Conservation (phyloP, 2,329 filamentous ascomycete genomes). For the Colletotrichum tofieldiae region DNA sequence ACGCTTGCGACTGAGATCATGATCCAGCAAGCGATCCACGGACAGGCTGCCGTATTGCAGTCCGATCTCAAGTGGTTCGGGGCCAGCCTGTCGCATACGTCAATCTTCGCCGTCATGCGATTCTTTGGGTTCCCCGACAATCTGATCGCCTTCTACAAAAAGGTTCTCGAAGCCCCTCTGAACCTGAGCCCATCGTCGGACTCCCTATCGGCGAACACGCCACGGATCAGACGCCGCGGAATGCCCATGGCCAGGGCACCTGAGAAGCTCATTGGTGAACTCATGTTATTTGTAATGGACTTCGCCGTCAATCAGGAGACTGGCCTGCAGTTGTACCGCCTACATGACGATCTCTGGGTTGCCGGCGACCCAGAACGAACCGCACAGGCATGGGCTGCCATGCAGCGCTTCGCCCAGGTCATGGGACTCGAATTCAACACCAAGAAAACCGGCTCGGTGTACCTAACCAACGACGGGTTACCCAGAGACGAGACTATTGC, state of each 20-base stretch:
- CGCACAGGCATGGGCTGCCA: constrained; percentile 59
- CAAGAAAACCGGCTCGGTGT: constrained; percentile 58
- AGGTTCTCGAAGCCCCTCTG: constrained; percentile 72
- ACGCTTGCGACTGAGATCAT: constrained; percentile 63
- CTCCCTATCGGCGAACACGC: constrained; percentile 62
- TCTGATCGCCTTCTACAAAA: constrained; percentile 73
- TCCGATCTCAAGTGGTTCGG: constrained; percentile 64
- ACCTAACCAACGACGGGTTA: constrained; percentile 46
- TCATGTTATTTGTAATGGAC: constrained; percentile 75
- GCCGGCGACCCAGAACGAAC: constrained; percentile 57
- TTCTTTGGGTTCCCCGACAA: constrained; percentile 71
- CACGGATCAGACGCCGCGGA: constrained; percentile 67
- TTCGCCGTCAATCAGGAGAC: constrained; percentile 74
- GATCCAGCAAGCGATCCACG: constrained; percentile 61
- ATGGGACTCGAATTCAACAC: constrained; percentile 58
- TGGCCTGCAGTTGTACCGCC: constrained; percentile 71
- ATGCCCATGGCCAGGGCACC: constrained; percentile 73
- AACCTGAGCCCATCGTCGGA: constrained; percentile 62
- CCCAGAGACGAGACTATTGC: constrained; percentile 44
- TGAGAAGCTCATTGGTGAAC: constrained; percentile 73
- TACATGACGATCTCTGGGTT: constrained; percentile 68
- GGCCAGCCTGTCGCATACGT: constrained; percentile 66
- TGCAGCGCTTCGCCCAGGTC: constrained; percentile 56
- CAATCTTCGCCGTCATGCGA: constrained; percentile 69
- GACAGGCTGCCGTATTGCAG: constrained; percentile 62